Evolutionary conservation across 129 eudicot species (phyloP).

Genomic region (Flaveria trinervia): DNA sequence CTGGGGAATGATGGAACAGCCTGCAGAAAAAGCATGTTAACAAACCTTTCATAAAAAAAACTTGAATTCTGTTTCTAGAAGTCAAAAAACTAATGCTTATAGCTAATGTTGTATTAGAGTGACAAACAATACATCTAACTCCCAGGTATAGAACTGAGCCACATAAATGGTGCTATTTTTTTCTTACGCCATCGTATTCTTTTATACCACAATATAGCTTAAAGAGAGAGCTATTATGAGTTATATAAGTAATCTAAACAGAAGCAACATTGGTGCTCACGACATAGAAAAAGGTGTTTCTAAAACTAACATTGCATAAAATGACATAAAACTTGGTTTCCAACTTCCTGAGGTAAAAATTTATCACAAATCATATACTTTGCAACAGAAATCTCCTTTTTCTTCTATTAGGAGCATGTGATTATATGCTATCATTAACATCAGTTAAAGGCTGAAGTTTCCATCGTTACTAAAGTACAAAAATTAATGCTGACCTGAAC

Average conservation of each 20-base stretch:
- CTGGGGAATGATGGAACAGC: constrained; percentile 97
- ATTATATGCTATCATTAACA: neutral
- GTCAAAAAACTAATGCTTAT: neutral
- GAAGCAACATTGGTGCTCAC: neutral
- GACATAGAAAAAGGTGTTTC: neutral
- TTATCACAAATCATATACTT: neutral
- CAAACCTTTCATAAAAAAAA: neutral
- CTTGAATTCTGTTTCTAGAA: neutral
- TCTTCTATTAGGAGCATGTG: neutral
- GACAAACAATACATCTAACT: neutral
- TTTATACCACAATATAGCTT: neutral
- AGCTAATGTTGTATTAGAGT: neutral
- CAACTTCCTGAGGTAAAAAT: neutral
- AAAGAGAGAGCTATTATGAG: neutral
- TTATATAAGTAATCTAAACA: neutral
- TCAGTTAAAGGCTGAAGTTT: neutral
- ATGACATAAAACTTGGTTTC: neutral
- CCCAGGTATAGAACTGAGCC: neutral
- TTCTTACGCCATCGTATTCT: neutral
- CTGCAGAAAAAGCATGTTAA: constrained; percentile 40
- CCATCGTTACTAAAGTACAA: neutral
- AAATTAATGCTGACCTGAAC: constrained; percentile 60
- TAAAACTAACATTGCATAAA: neutral
- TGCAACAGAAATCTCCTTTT: neutral
- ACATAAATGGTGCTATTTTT: neutral